Evolutionary conservation across 164 flowering plant genomes (phyloP).

Genomic region (Euptelea pleiosperma): DNA sequence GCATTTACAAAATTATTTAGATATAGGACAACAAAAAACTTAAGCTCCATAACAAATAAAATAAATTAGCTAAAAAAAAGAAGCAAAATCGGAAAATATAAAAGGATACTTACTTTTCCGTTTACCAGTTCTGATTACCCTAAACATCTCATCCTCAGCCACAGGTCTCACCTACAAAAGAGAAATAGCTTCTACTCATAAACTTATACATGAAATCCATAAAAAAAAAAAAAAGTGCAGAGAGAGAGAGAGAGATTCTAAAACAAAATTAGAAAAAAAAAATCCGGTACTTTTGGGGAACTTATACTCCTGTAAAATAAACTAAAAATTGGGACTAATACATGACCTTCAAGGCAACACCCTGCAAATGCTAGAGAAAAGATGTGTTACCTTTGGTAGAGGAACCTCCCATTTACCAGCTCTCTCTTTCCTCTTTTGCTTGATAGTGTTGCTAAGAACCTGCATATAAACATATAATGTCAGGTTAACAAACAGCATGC

Average conservation of each 20-base stretch:
- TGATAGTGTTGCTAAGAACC: constrained; percentile 91
- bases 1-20: too few relatives aligned
- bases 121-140: constrained; percentile 84
- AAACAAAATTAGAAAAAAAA: neutral
- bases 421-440: constrained; percentile 97
- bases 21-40: too few relatives aligned
- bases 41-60: too few relatives aligned
- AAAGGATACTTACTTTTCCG: constrained; percentile 76
- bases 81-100: neutral
- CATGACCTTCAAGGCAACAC: neutral
- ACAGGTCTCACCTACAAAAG: constrained; percentile 86
- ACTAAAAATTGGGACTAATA: neutral
- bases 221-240: too few relatives aligned
- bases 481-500: neutral
- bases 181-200: neutral
- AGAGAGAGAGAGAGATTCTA: too few relatives aligned
- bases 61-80: neutral
- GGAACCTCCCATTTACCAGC: constrained; percentile 99
- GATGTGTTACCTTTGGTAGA: constrained; percentile 68
- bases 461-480: constrained; percentile 18
- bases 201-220: neutral
- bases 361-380: neutral
- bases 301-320: too few relatives aligned
- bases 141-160: constrained; percentile 99
- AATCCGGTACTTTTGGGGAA: neutral